Conservation (phyloP, 1,139 yeast genomes). For the Yamadazyma aaseri region DNA sequence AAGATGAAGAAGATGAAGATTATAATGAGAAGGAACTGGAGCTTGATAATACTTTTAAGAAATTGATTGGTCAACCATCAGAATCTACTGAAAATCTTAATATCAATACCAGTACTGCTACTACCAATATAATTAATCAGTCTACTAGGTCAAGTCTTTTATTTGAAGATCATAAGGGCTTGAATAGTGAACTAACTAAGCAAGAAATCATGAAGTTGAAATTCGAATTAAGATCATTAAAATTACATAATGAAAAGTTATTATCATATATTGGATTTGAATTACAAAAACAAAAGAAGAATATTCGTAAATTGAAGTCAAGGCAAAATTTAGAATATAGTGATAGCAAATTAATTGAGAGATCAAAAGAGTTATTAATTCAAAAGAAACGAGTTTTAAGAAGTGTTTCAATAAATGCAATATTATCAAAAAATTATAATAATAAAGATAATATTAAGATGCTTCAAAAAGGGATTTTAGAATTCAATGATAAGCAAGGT, state of each 20-base stretch:
- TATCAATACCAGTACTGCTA: constrained; percentile 4
- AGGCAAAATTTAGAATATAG: constrained; percentile 47
- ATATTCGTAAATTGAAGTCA: constrained; percentile 40
- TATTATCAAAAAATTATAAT: constrained; percentile 31
- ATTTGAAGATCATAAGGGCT: constrained; percentile 23
- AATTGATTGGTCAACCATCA: constrained; percentile 13
- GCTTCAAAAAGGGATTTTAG: constrained; percentile 21
- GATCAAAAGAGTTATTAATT: constrained; percentile 40
- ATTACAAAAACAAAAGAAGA: constrained; percentile 49
- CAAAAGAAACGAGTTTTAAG: constrained; percentile 46
- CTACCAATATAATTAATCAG: constrained; percentile 6
- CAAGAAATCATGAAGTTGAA: constrained; percentile 53
- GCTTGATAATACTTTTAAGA: constrained; percentile 11
- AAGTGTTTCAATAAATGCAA: constrained; percentile 45
- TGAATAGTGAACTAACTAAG: constrained; percentile 38
- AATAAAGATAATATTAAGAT: constrained; percentile 17
- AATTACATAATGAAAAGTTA: constrained; percentile 55
- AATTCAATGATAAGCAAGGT: constrained; percentile 11
- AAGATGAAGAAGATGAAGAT: constrained; percentile 11
- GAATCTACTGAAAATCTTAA: not conserved
- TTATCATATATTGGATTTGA: constrained; percentile 58
- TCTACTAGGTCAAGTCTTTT: constrained; percentile 35
- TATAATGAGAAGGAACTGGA: too few species aligned
- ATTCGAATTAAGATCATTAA: constrained; percentile 54
- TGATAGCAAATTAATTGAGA: constrained; percentile 52